These are phyloP conservation scores for Chaetomium tenue DNA, from an alignment of 495 filamentous ascomycete species.

Conservation along the genomic window DNA sequence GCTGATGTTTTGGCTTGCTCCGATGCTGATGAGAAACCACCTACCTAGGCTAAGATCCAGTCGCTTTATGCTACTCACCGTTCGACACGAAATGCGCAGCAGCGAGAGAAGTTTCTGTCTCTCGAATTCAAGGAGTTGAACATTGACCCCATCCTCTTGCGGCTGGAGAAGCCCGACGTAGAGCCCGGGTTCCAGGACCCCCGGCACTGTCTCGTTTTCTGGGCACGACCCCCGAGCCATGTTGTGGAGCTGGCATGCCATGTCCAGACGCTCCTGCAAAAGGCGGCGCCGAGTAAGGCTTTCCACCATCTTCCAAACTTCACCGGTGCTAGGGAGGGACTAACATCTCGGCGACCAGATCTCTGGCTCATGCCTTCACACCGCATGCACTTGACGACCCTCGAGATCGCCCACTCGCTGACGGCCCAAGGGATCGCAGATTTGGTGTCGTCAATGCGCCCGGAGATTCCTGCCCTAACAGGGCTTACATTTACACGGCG, in stretches of 20 bases:
- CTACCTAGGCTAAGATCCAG: constrained; percentile 64
- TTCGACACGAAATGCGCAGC: constrained; percentile 65
- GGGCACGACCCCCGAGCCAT: constrained; percentile 75
- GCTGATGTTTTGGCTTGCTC: not conserved
- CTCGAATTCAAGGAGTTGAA: constrained; percentile 66
- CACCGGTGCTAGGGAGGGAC: not conserved
- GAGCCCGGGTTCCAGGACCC: constrained; percentile 68
- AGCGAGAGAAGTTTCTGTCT: constrained; percentile 64
- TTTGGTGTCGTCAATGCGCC: constrained; percentile 54
- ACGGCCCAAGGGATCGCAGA: constrained; percentile 59
- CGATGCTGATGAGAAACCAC: not conserved
- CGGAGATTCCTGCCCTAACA: constrained; percentile 52
- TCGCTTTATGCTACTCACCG: constrained; percentile 70
- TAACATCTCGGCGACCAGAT: constrained; percentile 43
- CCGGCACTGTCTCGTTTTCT: constrained; percentile 80
- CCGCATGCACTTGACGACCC: constrained; percentile 77
- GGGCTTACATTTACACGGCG: constrained; percentile 62
- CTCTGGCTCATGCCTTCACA: constrained; percentile 81
- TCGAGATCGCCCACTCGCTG: constrained; percentile 75
- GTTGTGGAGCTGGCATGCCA: constrained; percentile 61
- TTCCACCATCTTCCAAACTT: not conserved
- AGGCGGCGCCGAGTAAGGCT: constrained; percentile 63
- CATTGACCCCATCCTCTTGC: constrained; percentile 71
- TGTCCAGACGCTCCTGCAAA: constrained; percentile 64
- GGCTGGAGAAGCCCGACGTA: constrained; percentile 57